phyloP scores from a whole-genome alignment of 2,329 filamentous ascomycete species.

The Ploettnerulaceae sp. region DNA sequence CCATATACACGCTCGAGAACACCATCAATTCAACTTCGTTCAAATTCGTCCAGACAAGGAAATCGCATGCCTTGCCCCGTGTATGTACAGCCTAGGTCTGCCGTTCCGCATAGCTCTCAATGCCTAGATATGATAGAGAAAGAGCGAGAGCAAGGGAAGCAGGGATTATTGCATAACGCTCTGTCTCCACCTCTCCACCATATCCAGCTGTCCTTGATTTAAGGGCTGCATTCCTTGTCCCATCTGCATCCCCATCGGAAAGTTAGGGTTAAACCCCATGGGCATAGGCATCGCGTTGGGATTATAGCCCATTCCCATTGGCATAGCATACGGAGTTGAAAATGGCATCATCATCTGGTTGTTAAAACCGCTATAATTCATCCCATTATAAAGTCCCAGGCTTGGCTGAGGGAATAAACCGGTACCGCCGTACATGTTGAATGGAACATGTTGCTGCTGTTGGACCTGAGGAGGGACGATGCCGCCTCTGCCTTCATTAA shows the following conservation, averaged over 20 bases:
- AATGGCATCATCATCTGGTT: slow-evolving; percentile 25
- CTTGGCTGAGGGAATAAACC: slow-evolving; percentile 27
- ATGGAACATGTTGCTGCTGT: slow-evolving; percentile 13
- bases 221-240: slow-evolving; percentile 21
- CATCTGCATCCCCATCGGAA: slow-evolving; percentile 20
- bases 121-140: no score
- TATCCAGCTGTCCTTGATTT: slow-evolving; percentile 34
- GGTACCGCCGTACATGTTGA: slow-evolving; percentile 9
- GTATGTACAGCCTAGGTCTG: no score
- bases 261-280: slow-evolving; percentile 20
- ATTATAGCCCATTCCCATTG: slow-evolving; percentile 18
- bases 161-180: slow-evolving; percentile 34
- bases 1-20: no score
- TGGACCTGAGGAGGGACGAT: slow-evolving; percentile 14
- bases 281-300: slow-evolving; percentile 16
- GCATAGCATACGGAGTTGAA: slow-evolving; percentile 23
- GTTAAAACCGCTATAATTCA: slow-evolving; percentile 1
- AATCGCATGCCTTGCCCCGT: no score
- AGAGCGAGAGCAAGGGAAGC: no score
- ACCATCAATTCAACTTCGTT: no score
- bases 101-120: no score
- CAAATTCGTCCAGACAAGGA: no score
- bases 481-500: slow-evolving; percentile 26
- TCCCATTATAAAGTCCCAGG: slow-evolving; percentile 17
- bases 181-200: slow-evolving; percentile 36